Conservation (phyloP, 2,329 filamentous ascomycete species). For the Beauveria varroae region DNA sequence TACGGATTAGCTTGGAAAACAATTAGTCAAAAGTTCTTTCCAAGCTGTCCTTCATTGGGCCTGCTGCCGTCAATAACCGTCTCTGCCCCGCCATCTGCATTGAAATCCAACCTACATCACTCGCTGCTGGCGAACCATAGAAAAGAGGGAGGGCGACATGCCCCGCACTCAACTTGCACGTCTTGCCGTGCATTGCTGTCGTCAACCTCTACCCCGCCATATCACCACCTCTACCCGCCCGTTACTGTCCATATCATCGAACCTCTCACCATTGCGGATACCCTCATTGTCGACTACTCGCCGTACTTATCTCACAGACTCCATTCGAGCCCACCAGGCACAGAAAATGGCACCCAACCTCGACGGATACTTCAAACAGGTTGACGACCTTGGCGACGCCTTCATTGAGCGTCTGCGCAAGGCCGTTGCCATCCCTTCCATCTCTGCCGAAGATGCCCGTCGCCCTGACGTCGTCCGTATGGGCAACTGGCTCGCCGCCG, state of each 20-base stretch:
- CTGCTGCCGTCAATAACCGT: slow-evolving; percentile 7
- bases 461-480: slow-evolving; percentile 92
- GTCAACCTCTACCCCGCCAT: slow-evolving; percentile 5
- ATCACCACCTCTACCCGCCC: neutral
- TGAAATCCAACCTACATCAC: neutral
- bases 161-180: slow-evolving; percentile 13
- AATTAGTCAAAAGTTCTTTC: neutral
- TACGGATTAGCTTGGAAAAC: neutral
- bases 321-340: slow-evolving; percentile 51
- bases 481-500: slow-evolving; percentile 80
- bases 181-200: slow-evolving; percentile 10
- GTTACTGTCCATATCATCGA: neutral
- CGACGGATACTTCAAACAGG: slow-evolving; percentile 87
- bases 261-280: neutral
- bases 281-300: neutral
- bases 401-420: slow-evolving; percentile 88
- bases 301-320: slow-evolving; percentile 44
- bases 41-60: slow-evolving; percentile 11
- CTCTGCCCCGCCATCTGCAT: slow-evolving; percentile 6
- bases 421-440: slow-evolving; percentile 92
- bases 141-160: slow-evolving; percentile 12
- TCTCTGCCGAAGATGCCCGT: slow-evolving; percentile 85
- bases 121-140: neutral
- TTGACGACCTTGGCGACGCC: slow-evolving; percentile 67
- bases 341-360: slow-evolving; percentile 84